phyloP scores from a whole-genome alignment of 1,284 basidiomycete genomes.

The Kwoniella shivajii region DNA sequence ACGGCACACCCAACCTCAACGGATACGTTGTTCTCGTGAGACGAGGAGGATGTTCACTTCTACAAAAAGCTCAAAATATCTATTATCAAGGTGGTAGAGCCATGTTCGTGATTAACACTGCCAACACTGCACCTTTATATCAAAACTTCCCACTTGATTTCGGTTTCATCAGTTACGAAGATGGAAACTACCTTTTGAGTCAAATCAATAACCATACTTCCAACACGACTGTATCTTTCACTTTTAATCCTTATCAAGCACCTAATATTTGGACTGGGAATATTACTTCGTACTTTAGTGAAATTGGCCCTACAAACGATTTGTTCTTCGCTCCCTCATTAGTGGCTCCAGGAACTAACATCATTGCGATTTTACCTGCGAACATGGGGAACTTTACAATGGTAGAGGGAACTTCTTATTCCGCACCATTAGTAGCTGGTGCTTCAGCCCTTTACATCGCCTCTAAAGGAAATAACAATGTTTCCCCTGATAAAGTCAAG shows the following conservation, averaged over 20 bases:
- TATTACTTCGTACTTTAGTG: constrained; percentile 62
- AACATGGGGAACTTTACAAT: constrained; percentile 36
- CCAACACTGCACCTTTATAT: constrained; percentile 25
- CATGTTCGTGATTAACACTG: constrained; percentile 35
- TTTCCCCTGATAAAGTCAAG: constrained; percentile 57
- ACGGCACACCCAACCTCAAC: constrained; percentile 34
- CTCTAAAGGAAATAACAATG: constrained; percentile 56
- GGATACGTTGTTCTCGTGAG: constrained; percentile 44
- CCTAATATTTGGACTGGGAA: constrained; percentile 59
- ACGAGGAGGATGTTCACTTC: constrained; percentile 39
- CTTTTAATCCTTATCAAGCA: constrained; percentile 56
- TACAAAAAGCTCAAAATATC: constrained; percentile 27
- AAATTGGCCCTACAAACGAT: constrained; percentile 65
- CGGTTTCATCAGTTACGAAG: constrained; percentile 42
- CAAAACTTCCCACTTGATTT: constrained; percentile 36
- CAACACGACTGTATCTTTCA: constrained; percentile 59
- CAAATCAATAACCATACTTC: constrained; percentile 51
- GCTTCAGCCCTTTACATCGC: constrained; percentile 66
- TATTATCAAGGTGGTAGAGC: constrained; percentile 30
- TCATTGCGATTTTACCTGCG: constrained; percentile 41
- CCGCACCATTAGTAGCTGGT: constrained; percentile 64
- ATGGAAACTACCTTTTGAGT: constrained; percentile 54
- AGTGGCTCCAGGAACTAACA: constrained; percentile 63
- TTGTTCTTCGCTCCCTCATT: constrained; percentile 62
- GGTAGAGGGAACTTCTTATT: constrained; percentile 61